Conservation (phyloP, 2,329 filamentous ascomycete genomes). For the Phyllosticta citriasiana region DNA sequence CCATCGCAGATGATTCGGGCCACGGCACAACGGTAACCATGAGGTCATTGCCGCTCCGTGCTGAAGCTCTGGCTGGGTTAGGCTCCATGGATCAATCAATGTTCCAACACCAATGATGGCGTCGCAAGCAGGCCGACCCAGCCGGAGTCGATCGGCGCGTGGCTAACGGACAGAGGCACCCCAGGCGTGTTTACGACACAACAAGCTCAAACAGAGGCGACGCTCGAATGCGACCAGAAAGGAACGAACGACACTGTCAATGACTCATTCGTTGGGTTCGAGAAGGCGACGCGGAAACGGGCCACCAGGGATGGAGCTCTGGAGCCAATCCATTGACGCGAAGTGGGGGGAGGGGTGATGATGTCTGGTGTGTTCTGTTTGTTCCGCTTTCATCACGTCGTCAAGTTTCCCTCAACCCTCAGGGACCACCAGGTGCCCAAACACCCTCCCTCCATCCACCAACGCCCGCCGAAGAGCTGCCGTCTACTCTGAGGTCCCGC, state of each 20-base stretch:
- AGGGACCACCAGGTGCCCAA: not conserved
- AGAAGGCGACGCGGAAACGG: not conserved
- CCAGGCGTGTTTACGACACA: too few species aligned
- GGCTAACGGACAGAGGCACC: not conserved
- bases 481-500: not conserved
- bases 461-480: conserved; percentile 4
- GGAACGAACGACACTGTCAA: not conserved
- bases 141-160: not conserved
- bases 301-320: not conserved
- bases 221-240: not conserved
- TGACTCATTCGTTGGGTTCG: not conserved
- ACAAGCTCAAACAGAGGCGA: not conserved
- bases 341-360: not conserved
- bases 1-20: not conserved
- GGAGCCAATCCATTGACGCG: not conserved
- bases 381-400: not conserved
- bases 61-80: not conserved
- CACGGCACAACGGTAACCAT: not conserved
- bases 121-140: not conserved
- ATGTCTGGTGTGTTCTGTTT: not conserved
- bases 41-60: conserved; percentile 3
- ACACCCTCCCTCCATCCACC: not conserved
- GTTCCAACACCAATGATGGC: not conserved
- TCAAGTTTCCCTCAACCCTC: not conserved
- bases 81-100: not conserved